Percentiles rank a stretch among this genome's conserved stretches.
Evolutionary conservation across 805 yeast species (phyloP).

Genomic region (Lipomyces orientalis): DNA sequence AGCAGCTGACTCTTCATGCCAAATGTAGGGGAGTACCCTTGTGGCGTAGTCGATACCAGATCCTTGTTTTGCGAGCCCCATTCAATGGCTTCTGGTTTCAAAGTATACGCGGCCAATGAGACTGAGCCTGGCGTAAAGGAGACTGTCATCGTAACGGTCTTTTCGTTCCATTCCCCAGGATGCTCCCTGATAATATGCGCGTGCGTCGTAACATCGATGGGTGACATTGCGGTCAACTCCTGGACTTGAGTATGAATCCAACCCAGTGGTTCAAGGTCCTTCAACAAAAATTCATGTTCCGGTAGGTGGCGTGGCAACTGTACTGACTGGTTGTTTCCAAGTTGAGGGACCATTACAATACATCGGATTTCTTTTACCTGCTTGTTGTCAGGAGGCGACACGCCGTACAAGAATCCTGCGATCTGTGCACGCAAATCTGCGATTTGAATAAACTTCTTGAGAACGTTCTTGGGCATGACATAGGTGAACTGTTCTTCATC

Average conservation of each 20-base stretch:
- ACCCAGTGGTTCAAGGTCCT: slow-evolving; percentile 80
- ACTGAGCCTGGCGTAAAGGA: slow-evolving; percentile 85
- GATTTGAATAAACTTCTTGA: slow-evolving; percentile 76
- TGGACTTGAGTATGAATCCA: slow-evolving; percentile 91
- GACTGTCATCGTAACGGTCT: slow-evolving; percentile 65
- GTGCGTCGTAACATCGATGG: slow-evolving; percentile 72
- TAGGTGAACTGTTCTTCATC: slow-evolving; percentile 67
- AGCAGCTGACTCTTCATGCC: slow-evolving; percentile 70
- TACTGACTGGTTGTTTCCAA: slow-evolving; percentile 71
- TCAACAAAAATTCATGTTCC: slow-evolving; percentile 47
- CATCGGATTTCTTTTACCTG: slow-evolving; percentile 78
- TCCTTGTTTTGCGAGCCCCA: slow-evolving; percentile 80
- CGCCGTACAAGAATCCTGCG: slow-evolving; percentile 81
- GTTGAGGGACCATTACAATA: slow-evolving; percentile 84
- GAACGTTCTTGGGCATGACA: slow-evolving; percentile 79
- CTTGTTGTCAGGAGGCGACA: slow-evolving; percentile 71
- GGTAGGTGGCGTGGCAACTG: slow-evolving; percentile 62
- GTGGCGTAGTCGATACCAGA: slow-evolving; percentile 59
- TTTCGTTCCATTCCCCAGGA: slow-evolving; percentile 49
- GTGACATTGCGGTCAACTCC: slow-evolving; percentile 65
- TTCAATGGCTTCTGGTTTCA: slow-evolving; percentile 66
- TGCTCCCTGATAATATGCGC: slow-evolving; percentile 49
- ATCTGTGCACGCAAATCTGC: slow-evolving; percentile 83
- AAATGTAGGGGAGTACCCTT: slow-evolving; percentile 68
- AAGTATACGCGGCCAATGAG: slow-evolving; percentile 67